Evolutionary conservation across 495 filamentous ascomycete species (phyloP), one percentile per base, ranked within the genome.

Genomic region (Trichoderma reesei): DNA sequence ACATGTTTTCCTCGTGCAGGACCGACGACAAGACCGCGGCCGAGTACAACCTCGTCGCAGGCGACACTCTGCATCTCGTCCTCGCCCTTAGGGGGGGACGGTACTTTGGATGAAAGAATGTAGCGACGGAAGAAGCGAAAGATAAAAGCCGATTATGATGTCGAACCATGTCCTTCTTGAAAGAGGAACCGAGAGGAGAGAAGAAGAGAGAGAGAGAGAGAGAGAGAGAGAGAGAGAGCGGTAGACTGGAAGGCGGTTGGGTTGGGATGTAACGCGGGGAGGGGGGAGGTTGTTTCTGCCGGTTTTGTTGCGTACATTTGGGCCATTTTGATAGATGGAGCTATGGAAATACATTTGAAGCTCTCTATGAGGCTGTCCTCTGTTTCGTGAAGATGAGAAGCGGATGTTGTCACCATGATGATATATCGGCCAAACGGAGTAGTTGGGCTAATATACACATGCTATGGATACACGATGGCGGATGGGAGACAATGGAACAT

Each of bases 61-160:
- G 94, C 26, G 89, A 90, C 31, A 98, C 93, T 41, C 83, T 98
- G 68, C 94, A 98, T 83, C 79, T 98, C 68, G 94, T 98, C 62
- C 84, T 98, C 65, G 95, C 94, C 65, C 85, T 98, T 48, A 83
- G 94, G 68, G 94, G 94, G 39, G 94, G 91, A 41, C 20, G 61
- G n/a, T 26, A 46, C 59, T 67, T 41, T 75, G 46, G 60, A 65
- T 62, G 34, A 18, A 44, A 3, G 26, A 26, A 26, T 26, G 26
- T 26, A 46, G 33, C 51, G 18, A n/a, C 38, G 61, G 41, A 56
- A 56, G 51, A 34, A 56, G 51, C 31, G 46, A 65, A 11, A 26
- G 26, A 26, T 1, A 26, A 26, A 26, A 26, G 26, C 26, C 26
- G 26, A 26, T 26, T 26, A 26, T 26, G 34, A 41, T 13, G 10